A percentile compares a stretch with the other conserved stretches of the same genome.
Evolutionary conservation across 495 filamentous ascomycete species (phyloP).

Genomic region (Aspergillus conjunctus): DNA sequence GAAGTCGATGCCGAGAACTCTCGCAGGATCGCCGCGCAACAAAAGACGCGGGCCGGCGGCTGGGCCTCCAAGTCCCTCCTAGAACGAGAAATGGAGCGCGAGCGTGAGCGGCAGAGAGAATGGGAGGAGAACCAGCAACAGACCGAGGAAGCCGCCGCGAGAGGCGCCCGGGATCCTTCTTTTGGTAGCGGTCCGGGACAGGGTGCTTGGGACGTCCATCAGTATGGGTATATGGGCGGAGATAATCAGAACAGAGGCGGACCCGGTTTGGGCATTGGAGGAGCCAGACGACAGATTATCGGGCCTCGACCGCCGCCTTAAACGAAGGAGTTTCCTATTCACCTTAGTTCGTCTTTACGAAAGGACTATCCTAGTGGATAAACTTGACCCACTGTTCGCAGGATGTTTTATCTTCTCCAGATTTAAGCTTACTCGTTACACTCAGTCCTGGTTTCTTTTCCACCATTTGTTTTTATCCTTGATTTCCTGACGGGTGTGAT

Average conservation of each 20-base stretch:
- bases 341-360: not conserved
- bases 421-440: not conserved
- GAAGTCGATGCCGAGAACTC: constrained; percentile 72
- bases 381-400: not conserved
- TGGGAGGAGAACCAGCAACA: constrained; percentile 92
- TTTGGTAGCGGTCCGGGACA: constrained; percentile 57
- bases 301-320: constrained; percentile 69
- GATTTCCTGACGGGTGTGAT: not conserved
- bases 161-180: constrained; percentile 43
- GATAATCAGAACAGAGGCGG: constrained; percentile 78
- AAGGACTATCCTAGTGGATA: not conserved
- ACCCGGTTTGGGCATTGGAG: constrained; percentile 68
- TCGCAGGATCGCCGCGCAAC: constrained; percentile 62
- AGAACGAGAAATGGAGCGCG: constrained; percentile 94
- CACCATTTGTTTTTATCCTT: not conserved
- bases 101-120: constrained; percentile 87
- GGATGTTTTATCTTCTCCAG: not conserved
- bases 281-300: constrained; percentile 76
- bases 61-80: constrained; percentile 82
- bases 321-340: not conserved
- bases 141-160: constrained; percentile 56
- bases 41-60: constrained; percentile 71
- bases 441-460: not conserved
- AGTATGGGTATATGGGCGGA: constrained; percentile 85
- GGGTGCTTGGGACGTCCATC: constrained; percentile 81